These are phyloP conservation scores for Pezicula neosporulosa DNA, from an alignment of 2,329 filamentous ascomycete genomes.

Conservation along the genomic window DNA sequence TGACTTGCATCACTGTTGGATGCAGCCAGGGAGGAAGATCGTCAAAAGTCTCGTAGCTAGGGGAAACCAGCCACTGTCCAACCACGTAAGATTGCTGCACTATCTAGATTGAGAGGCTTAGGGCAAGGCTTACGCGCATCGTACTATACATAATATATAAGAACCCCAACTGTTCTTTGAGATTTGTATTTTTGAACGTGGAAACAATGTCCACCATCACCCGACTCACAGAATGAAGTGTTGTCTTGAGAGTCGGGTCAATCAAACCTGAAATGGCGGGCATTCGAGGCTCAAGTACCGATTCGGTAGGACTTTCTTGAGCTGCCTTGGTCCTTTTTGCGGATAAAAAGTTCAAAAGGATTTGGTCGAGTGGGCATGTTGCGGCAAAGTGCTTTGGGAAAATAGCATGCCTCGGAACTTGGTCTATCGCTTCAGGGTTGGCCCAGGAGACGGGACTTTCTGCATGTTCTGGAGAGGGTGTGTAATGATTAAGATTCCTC, in stretches of 20 bases:
- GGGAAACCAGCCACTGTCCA: slow-evolving; percentile 1
- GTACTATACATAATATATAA: slow-evolving; percentile 3
- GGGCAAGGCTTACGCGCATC: not conserved
- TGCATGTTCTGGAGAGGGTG: not conserved
- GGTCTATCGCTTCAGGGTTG: not conserved
- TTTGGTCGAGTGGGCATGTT: slow-evolving; percentile 5
- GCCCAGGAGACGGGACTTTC: not conserved
- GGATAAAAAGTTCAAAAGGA: slow-evolving; percentile 3
- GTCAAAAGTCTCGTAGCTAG: slow-evolving; percentile 1
- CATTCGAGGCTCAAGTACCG: slow-evolving; percentile 1
- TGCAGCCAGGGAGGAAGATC: slow-evolving; percentile 2
- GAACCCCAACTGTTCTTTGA: slow-evolving; percentile 3
- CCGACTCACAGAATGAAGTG: not conserved
- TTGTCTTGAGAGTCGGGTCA: not conserved
- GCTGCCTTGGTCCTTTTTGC: not conserved
- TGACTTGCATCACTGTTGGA: slow-evolving; percentile 2
- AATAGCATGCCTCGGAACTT: not conserved
- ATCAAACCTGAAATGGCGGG: slow-evolving; percentile 1
- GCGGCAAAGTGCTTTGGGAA: slow-evolving; percentile 2
- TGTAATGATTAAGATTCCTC: not conserved
- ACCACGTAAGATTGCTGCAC: not conserved
- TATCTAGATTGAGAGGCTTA: not conserved
- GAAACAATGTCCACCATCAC: slow-evolving; percentile 5
- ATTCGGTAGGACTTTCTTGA: not conserved
- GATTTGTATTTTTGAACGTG: slow-evolving; percentile 2